Conservation (phyloP, 2,329 filamentous ascomycete genomes). For the Aspergillus nomiae region DNA sequence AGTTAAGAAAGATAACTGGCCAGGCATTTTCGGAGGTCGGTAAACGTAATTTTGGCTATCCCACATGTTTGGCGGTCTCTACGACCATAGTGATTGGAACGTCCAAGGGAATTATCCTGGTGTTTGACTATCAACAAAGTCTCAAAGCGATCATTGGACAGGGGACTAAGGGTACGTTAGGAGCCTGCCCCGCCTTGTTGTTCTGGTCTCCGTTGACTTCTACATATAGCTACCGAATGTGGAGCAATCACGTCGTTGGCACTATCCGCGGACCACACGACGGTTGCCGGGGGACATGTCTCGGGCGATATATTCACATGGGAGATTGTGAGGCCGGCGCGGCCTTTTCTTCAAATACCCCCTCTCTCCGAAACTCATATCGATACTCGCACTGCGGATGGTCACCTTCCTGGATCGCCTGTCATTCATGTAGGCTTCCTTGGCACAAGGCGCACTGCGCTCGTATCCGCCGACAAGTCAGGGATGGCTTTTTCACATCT, state of each 20-base stretch:
- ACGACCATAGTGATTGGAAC: slow-evolving; percentile 89
- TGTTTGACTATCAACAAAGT: slow-evolving; percentile 97
- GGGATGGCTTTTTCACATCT: slow-evolving; percentile 99
- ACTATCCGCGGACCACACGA: slow-evolving; percentile 90
- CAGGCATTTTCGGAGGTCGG: slow-evolving; percentile 92
- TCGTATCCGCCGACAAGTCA: slow-evolving; percentile 90
- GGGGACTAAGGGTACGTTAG: slow-evolving; percentile 75
- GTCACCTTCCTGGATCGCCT: slow-evolving; percentile 75
- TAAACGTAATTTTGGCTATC: slow-evolving; percentile 86
- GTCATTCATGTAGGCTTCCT: slow-evolving; percentile 93
- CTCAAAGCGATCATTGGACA: slow-evolving; percentile 91
- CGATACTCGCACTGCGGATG: slow-evolving; percentile 70
- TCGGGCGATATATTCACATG: slow-evolving; percentile 95
- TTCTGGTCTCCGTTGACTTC: slow-evolving; percentile 6
- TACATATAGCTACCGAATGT: slow-evolving; percentile 73
- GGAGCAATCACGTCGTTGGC: slow-evolving; percentile 85
- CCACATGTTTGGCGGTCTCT: slow-evolving; percentile 86
- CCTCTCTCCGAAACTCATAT: slow-evolving; percentile 69
- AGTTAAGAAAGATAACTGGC: slow-evolving; percentile 81
- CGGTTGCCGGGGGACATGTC: slow-evolving; percentile 84
- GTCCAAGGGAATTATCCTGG: slow-evolving; percentile 87
- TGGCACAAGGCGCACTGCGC: slow-evolving; percentile 86
- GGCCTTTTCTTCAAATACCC: slow-evolving; percentile 85
- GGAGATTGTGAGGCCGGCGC: slow-evolving; percentile 80
- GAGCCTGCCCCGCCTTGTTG: background rate